A percentile compares a stretch with the other conserved stretches of the same genome.
These are phyloP conservation scores for Smittium culicis DNA, from an alignment of 371 early-diverging fungal species.

Conservation along the genomic window DNA sequence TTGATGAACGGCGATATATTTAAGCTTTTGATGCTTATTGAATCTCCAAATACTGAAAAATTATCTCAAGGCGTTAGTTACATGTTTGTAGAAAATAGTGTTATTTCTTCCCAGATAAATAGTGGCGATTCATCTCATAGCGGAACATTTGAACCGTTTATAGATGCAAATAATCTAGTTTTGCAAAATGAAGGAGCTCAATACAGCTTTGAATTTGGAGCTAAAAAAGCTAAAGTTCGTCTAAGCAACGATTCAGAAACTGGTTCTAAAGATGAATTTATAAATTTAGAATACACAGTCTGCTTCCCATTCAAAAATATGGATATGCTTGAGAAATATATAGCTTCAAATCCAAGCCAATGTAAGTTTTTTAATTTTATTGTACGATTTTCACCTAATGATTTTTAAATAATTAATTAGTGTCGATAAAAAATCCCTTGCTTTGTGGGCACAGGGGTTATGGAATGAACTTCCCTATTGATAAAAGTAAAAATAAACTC, in stretches of 20 bases:
- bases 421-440: too few relatives aligned
- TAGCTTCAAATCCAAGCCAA: not conserved
- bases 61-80: not conserved
- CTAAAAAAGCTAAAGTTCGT: not conserved
- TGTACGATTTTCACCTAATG: not conserved
- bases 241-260: not conserved
- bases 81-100: not conserved
- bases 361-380: not conserved
- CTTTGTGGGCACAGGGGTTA: slow-evolving; percentile 85
- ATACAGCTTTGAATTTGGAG: not conserved
- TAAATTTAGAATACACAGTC: not conserved
- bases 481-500: slow-evolving; percentile 32
- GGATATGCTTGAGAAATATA: not conserved
- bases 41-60: not conserved
- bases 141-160: too few relatives aligned
- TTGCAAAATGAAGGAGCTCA: not conserved
- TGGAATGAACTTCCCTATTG: slow-evolving; percentile 58
- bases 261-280: not conserved
- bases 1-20: not conserved
- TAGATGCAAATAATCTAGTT: not conserved
- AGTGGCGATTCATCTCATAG: too few relatives aligned
- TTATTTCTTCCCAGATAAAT: too few relatives aligned
- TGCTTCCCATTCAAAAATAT: not conserved
- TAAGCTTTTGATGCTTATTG: not conserved
- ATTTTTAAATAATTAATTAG: not conserved